Conservation (phyloP, 2,329 filamentous ascomycete species). For the Penicillium aurantiogriseum region DNA sequence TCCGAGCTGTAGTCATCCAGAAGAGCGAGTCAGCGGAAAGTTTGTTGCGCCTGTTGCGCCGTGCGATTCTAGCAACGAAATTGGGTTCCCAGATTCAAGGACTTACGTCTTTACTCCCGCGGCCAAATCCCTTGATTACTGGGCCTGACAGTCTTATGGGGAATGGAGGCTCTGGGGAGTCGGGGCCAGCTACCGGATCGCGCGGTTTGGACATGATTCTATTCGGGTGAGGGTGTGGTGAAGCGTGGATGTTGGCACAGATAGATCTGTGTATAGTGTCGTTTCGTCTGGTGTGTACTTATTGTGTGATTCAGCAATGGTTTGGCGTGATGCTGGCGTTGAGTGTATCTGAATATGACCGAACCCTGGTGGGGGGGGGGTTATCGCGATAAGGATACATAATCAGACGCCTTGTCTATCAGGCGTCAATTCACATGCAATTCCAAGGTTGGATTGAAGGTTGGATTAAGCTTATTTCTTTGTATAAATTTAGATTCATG, state of each 20-base stretch:
- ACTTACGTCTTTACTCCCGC: conserved; percentile 83
- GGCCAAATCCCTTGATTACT: conserved; percentile 89
- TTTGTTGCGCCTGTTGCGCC: not conserved
- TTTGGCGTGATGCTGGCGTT: not conserved
- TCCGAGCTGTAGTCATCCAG: conserved; percentile 62
- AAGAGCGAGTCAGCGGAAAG: conserved; percentile 2
- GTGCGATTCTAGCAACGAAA: too few species aligned
- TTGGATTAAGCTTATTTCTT: conserved; percentile 5
- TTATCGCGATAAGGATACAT: conserved; percentile 13
- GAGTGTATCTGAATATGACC: not conserved
- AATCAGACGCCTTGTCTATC: not conserved
- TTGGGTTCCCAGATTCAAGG: not conserved
- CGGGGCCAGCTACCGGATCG: conserved; percentile 69
- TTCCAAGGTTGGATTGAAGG: not conserved
- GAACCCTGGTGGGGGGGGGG: conserved; percentile 7
- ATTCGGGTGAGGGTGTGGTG: not conserved
- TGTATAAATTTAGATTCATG: not conserved
- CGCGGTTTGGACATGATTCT: conserved; percentile 47
- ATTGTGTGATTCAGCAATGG: conserved; percentile 2
- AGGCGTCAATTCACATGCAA: not conserved
- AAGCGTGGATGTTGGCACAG: not conserved
- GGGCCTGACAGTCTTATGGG: conserved; percentile 80
- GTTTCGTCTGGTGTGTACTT: not conserved
- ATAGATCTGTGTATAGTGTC: not conserved
- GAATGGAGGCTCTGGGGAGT: conserved; percentile 71